phyloP scores from a whole-genome alignment of 202 grass and related monocot genomes.

The Hordeum pubiflorum region DNA sequence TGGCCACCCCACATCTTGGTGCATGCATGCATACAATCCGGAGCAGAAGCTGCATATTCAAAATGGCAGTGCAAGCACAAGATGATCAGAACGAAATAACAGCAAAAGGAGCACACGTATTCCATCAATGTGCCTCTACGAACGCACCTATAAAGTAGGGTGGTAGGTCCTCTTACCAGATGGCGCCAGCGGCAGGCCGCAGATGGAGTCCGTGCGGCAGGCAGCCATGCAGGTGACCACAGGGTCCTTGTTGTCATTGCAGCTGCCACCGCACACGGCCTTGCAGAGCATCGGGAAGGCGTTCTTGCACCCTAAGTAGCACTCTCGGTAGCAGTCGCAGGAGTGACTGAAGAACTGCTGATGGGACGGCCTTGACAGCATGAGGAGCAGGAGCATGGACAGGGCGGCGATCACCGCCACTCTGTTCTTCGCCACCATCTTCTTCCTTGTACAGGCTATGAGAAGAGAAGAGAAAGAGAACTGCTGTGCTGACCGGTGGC shows the following conservation, averaged over 20 bases:
- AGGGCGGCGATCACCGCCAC: not conserved
- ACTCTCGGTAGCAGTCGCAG: not conserved
- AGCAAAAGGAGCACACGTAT: not conserved
- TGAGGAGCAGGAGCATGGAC: not conserved
- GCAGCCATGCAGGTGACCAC: not conserved
- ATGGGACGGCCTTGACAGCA: not conserved
- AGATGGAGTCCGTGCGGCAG: not conserved
- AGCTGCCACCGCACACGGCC: not conserved
- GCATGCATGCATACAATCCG: not conserved
- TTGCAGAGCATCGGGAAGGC: not conserved
- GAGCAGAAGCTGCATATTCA: not conserved
- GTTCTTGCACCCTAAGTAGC: not conserved
- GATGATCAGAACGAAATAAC: not conserved
- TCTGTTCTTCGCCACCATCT: not conserved
- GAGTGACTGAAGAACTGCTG: not conserved
- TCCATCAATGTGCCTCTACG: not conserved
- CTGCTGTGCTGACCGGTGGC: not conserved
- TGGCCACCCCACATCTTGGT: not conserved
- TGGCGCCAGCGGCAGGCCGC: not conserved
- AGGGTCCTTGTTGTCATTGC: not conserved
- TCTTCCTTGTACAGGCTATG: not conserved
- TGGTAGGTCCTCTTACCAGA: not conserved
- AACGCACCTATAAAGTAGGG: too few species aligned
- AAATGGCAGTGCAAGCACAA: not conserved
- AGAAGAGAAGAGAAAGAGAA: not conserved